These are phyloP conservation scores for Lachnellula suecica DNA, from an alignment of 2,329 filamentous ascomycete species.

Conservation along the genomic window DNA sequence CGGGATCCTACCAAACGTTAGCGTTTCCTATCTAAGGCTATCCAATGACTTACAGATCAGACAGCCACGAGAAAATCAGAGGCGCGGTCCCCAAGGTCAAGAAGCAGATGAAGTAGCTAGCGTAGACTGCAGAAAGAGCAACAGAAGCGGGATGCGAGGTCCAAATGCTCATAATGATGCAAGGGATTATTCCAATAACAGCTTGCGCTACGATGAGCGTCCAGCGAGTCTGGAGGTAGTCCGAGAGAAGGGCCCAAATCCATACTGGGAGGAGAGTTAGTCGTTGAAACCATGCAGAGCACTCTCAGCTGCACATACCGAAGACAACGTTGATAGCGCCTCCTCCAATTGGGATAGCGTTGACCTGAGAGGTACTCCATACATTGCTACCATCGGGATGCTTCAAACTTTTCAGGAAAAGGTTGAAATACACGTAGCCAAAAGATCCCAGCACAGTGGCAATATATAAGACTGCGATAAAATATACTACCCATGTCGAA, in stretches of 20 bases:
- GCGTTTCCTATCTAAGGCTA: conserved; percentile 24
- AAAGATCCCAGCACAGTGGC: conserved; percentile 45
- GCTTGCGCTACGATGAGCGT: conserved; percentile 47
- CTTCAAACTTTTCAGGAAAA: conserved; percentile 42
- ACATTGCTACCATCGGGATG: conserved; percentile 38
- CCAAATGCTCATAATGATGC: conserved; percentile 55
- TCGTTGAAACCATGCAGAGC: neutral
- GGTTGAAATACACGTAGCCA: conserved; percentile 45
- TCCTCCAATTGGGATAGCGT: conserved; percentile 48
- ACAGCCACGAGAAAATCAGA: conserved; percentile 51
- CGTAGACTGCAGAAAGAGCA: conserved; percentile 47
- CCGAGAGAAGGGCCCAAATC: conserved; percentile 53
- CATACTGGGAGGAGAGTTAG: conserved; percentile 36
- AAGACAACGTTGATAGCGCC: conserved; percentile 48
- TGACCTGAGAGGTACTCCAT: conserved; percentile 45
- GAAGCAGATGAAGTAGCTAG: conserved; percentile 51
- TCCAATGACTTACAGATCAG: conserved; percentile 38
- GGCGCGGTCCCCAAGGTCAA: conserved; percentile 49
- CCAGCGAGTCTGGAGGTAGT: conserved; percentile 49
- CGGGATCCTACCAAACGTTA: conserved; percentile 33
- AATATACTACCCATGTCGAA: conserved; percentile 44
- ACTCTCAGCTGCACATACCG: neutral
- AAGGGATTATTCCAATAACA: conserved; percentile 45
- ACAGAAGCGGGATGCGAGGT: conserved; percentile 43
- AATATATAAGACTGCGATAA: conserved; percentile 45